Conservation (phyloP, 2,329 filamentous ascomycete species). For the Verticillium albo-atrum region DNA sequence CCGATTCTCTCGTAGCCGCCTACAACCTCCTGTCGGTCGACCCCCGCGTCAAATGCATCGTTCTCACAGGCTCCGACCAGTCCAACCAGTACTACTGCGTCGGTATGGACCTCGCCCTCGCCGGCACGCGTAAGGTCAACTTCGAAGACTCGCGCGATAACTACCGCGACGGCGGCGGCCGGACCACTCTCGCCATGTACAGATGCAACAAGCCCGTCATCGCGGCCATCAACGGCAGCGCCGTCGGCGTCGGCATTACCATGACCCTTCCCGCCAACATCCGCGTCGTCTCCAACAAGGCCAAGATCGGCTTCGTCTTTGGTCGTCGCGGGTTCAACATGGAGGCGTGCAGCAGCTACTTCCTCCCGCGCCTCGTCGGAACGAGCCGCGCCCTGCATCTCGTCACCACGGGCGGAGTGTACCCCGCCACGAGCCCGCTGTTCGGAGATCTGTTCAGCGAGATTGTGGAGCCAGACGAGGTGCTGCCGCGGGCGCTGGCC, state of each 20-base stretch:
- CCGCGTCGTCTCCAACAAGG: constrained; percentile 47
- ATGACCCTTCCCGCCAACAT: constrained; percentile 54
- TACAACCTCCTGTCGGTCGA: constrained; percentile 47
- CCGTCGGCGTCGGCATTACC: constrained; percentile 58
- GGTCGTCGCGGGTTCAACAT: constrained; percentile 64
- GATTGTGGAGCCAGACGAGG: constrained; percentile 53
- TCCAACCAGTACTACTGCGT: constrained; percentile 51
- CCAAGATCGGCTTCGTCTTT: constrained; percentile 73
- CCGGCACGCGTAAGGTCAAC: constrained; percentile 14
- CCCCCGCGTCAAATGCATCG: constrained; percentile 48
- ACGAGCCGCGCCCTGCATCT: constrained; percentile 59
- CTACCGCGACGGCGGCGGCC: constrained; percentile 48
- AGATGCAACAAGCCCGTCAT: constrained; percentile 55
- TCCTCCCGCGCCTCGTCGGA: constrained; percentile 67
- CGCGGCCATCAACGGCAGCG: constrained; percentile 54
- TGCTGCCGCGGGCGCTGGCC: constrained; percentile 60
- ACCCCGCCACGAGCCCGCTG: constrained; percentile 43
- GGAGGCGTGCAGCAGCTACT: constrained; percentile 69
- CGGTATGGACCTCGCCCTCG: constrained; percentile 46
- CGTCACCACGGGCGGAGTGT: constrained; percentile 62
- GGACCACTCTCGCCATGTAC: constrained; percentile 50
- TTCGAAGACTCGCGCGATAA: constrained; percentile 19
- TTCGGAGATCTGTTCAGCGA: constrained; percentile 63
- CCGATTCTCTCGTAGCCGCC: constrained; percentile 51
- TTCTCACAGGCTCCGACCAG: constrained; percentile 48